These are phyloP conservation scores for Salix arbutifolia DNA, from an alignment of 345 rosid genomes.

Conservation along the genomic window DNA sequence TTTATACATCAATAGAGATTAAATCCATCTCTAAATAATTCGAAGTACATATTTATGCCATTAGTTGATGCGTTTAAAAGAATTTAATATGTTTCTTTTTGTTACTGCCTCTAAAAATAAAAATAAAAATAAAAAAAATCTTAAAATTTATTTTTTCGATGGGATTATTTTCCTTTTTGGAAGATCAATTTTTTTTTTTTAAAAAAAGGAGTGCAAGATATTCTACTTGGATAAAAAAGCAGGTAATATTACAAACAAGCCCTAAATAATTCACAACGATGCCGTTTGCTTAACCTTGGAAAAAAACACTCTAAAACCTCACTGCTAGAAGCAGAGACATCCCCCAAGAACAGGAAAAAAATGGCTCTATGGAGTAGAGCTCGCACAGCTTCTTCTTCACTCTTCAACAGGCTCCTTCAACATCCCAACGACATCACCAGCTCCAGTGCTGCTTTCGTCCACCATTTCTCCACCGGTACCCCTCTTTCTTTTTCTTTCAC, in stretches of 20 bases:
- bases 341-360: neutral
- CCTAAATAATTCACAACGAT: neutral
- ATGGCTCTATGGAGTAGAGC: slow-evolving; percentile 26
- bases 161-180: no score
- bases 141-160: no score
- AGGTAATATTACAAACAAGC: neutral
- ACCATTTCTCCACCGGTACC: slow-evolving; percentile 22
- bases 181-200: no score
- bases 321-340: neutral
- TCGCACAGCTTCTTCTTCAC: slow-evolving; percentile 9
- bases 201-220: neutral
- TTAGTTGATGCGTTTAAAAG: neutral
- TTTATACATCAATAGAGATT: no score
- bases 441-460: neutral
- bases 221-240: neutral
- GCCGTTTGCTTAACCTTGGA: neutral
- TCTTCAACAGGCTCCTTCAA: slow-evolving; percentile 12
- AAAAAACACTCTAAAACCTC: neutral
- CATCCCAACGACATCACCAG: neutral
- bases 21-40: no score
- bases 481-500: neutral
- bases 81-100: no score
- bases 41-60: neutral
- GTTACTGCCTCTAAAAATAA: neutral
- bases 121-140: no score